Evolutionary conservation across 495 filamentous ascomycete species (phyloP).

Genomic region (Aspergillus indologenus): DNA sequence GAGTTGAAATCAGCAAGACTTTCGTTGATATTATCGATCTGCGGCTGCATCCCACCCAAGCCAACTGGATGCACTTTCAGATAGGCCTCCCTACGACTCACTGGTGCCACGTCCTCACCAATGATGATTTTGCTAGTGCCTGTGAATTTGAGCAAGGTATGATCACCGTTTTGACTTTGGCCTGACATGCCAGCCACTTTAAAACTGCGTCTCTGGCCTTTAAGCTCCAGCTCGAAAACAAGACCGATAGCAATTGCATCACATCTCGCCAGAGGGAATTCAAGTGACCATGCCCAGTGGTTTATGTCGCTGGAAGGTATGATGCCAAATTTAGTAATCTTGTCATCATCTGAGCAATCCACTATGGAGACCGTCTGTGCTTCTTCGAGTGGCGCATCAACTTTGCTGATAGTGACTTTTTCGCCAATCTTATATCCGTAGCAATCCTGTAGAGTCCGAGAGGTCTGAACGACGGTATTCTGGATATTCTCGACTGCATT

Average conservation of each 20-base stretch:
- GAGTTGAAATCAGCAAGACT: constrained; percentile 58
- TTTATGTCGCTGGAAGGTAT: constrained; percentile 44
- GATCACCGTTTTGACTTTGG: constrained; percentile 20
- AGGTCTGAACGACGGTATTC: constrained; percentile 61
- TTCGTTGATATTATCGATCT: constrained; percentile 63
- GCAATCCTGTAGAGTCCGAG: constrained; percentile 60
- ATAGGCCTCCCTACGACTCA: constrained; percentile 16
- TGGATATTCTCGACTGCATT: constrained; percentile 61
- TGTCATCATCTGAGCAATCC: constrained; percentile 48
- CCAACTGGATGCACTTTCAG: constrained; percentile 33
- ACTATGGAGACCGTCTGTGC: constrained; percentile 46
- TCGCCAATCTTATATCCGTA: constrained; percentile 65
- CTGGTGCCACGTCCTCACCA: constrained; percentile 21
- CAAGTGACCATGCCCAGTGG: constrained; percentile 64
- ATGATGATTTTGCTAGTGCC: constrained; percentile 35
- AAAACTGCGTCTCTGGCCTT: constrained; percentile 45
- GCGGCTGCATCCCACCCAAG: constrained; percentile 63
- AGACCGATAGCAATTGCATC: constrained; percentile 43
- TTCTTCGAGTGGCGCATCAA: constrained; percentile 35
- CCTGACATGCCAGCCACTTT: constrained; percentile 36
- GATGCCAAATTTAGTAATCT: constrained; percentile 26
- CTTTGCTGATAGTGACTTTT: constrained; percentile 51
- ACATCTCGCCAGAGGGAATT: constrained; percentile 52
- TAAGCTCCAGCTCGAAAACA: constrained; percentile 46
- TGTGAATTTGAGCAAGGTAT: constrained; percentile 37